Conservation (phyloP, 108 stramenopile genomes). For the Cylindrotheca fusiformis region DNA sequence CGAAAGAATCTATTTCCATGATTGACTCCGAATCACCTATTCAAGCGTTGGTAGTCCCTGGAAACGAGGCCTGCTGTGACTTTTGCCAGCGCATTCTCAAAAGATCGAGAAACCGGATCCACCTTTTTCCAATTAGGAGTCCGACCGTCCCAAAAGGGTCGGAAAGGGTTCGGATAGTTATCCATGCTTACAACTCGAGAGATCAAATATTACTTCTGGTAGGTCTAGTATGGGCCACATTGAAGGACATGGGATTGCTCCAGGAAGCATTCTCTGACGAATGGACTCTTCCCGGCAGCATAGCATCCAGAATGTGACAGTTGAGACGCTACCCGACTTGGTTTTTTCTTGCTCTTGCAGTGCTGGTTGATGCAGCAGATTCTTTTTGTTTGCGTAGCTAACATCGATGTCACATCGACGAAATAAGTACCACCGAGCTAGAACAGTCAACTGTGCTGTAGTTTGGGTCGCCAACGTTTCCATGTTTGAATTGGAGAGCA, state of each 20-base stretch:
- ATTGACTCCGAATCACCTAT: conserved; percentile 84
- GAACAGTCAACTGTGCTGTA: too few relatives aligned
- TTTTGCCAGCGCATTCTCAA: conserved; percentile 57
- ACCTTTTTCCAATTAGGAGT: conserved; percentile 87
- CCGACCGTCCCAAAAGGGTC: conserved; percentile 93
- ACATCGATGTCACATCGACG: too few relatives aligned
- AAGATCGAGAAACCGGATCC: conserved; percentile 48
- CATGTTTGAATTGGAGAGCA: too few relatives aligned
- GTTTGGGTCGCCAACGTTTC: too few relatives aligned
- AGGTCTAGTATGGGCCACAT: conserved; percentile 2
- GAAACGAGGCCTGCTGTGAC: conserved; percentile 62
- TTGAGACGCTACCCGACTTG: too few relatives aligned
- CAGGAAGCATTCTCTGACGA: too few relatives aligned
- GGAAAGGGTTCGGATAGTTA: conserved; percentile 88
- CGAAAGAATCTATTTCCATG: conserved; percentile 6
- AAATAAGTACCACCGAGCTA: too few relatives aligned
- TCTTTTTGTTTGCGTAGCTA: too few relatives aligned
- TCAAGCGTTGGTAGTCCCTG: conserved; percentile 91
- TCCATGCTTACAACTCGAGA: conserved; percentile 88
- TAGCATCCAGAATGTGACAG: too few relatives aligned
- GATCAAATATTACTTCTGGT: conserved; percentile 60
- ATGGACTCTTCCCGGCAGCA: too few relatives aligned
- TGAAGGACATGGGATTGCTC: conserved; percentile 13
- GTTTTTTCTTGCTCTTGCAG: too few relatives aligned
- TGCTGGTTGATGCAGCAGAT: too few relatives aligned